A percentile compares a stretch with the other conserved stretches of the same genome.
phyloP scores from a whole-genome alignment of 495 filamentous ascomycete species.

The Neurospora sp. region DNA sequence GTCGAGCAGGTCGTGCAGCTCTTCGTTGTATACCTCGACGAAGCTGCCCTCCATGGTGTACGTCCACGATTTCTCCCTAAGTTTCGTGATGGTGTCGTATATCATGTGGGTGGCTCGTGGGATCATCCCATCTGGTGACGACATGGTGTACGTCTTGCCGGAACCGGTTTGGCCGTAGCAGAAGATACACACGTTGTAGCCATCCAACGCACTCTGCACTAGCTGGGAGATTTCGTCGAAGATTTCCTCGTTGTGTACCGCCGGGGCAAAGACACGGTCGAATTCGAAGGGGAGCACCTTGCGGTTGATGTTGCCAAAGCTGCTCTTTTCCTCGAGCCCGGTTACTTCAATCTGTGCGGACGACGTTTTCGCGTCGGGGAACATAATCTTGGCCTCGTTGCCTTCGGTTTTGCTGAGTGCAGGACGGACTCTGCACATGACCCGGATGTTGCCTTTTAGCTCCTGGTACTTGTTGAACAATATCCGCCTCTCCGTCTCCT shows the following conservation, averaged over 20 bases:
- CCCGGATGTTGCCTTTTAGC: slow-evolving; percentile 96
- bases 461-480: slow-evolving; percentile 98
- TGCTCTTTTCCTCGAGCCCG: slow-evolving; percentile 74
- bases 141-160: slow-evolving; percentile 97
- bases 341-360: slow-evolving; percentile 69
- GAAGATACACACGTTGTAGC: slow-evolving; percentile 98
- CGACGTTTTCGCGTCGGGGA: slow-evolving; percentile 70
- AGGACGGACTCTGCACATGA: slow-evolving; percentile 95
- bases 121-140: slow-evolving; percentile 87
- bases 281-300: slow-evolving; percentile 82
- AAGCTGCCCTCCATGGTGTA: slow-evolving; percentile 94
- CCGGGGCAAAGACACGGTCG: slow-evolving; percentile 82
- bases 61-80: slow-evolving; percentile 86
- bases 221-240: slow-evolving; percentile 97
- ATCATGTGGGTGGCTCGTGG: slow-evolving; percentile 87
- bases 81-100: slow-evolving; percentile 67
- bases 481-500: slow-evolving; percentile 83
- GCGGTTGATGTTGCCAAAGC: slow-evolving; percentile 60
- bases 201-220: slow-evolving; percentile 91
- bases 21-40: slow-evolving; percentile 99
- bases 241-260: slow-evolving; percentile 68
- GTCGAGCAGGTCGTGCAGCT: slow-evolving; percentile 81
- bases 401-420: slow-evolving; percentile 46
- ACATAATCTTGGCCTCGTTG: slow-evolving; percentile 58
- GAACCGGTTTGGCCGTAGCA: slow-evolving; percentile 97